A percentile compares a stretch with the other conserved stretches of the same genome.
Conservation (phyloP, 1,139 yeast species). For the Saccharomyces hybrid region DNA sequence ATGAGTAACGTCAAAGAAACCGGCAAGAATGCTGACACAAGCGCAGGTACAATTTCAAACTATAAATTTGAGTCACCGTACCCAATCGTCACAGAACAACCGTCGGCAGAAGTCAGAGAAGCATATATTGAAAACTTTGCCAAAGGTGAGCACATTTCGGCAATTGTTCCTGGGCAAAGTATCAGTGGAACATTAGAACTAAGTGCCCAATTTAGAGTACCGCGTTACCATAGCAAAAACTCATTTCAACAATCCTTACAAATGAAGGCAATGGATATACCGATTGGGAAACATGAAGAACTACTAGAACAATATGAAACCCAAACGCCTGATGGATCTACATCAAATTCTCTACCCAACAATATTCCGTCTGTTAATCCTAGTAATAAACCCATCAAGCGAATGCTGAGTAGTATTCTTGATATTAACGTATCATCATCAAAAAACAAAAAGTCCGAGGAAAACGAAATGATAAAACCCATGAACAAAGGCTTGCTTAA, state of each 20-base stretch:
- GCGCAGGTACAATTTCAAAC: conserved; percentile 8
- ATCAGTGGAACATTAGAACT: conserved; percentile 34
- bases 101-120: conserved; percentile 20
- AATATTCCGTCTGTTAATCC: conserved; percentile 8
- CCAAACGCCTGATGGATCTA: conserved; percentile 1
- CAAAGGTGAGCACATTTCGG: conserved; percentile 22
- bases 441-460: conserved; percentile 12
- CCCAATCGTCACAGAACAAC: conserved; percentile 25
- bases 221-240: conserved; percentile 33
- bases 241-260: conserved; percentile 27
- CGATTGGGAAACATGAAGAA: conserved; percentile 16
- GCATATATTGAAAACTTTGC: conserved; percentile 20
- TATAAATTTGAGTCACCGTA: conserved; percentile 20
- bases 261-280: conserved; percentile 26
- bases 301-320: not conserved
- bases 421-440: conserved; percentile 9
- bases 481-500: not conserved
- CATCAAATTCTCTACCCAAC: conserved; percentile 13
- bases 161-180: conserved; percentile 35
- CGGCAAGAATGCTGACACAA: not conserved
- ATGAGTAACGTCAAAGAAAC: not conserved
- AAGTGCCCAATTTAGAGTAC: conserved; percentile 31
- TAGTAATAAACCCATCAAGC: conserved; percentile 10
- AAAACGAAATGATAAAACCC: conserved; percentile 7
- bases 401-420: conserved; percentile 19